phyloP scores from a whole-genome alignment of 768 basidiomycete species.

The Tricholoma sp. region DNA sequence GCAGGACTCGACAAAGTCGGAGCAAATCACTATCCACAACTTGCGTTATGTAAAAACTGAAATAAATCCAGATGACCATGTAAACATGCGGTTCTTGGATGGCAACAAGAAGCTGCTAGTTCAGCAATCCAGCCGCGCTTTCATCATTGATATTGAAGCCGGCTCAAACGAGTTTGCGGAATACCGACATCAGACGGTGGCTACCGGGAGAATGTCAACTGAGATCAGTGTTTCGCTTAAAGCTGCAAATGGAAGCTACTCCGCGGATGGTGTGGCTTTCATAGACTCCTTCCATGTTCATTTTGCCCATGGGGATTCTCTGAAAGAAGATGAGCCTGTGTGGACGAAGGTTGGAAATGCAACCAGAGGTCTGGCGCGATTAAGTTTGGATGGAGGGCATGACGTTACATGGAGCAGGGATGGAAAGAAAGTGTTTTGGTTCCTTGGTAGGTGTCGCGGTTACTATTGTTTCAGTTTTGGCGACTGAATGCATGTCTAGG shows the following conservation, averaged over 20 bases:
- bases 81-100: conserved; percentile 55
- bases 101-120: conserved; percentile 50
- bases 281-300: conserved; percentile 70
- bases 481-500: conserved; percentile 30
- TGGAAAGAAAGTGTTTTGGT: conserved; percentile 66
- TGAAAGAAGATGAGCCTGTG: conserved; percentile 39
- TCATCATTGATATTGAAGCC: conserved; percentile 44
- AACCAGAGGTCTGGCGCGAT: conserved; percentile 50
- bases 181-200: conserved; percentile 43
- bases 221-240: conserved; percentile 46
- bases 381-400: conserved; percentile 74
- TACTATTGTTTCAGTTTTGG: background rate
- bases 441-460: conserved; percentile 47
- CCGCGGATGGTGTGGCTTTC: conserved; percentile 47
- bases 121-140: conserved; percentile 47
- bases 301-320: conserved; percentile 36
- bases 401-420: conserved; percentile 60
- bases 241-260: conserved; percentile 14
- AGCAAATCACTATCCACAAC: conserved; percentile 39
- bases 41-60: conserved; percentile 47
- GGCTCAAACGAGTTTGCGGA: conserved; percentile 43
- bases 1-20: conserved; percentile 11
- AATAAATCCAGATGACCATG: conserved; percentile 36
- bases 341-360: conserved; percentile 73
- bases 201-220: conserved; percentile 49